These are phyloP conservation scores for Russula foetens DNA, from an alignment of 768 basidiomycete genomes.

Conservation along the genomic window DNA sequence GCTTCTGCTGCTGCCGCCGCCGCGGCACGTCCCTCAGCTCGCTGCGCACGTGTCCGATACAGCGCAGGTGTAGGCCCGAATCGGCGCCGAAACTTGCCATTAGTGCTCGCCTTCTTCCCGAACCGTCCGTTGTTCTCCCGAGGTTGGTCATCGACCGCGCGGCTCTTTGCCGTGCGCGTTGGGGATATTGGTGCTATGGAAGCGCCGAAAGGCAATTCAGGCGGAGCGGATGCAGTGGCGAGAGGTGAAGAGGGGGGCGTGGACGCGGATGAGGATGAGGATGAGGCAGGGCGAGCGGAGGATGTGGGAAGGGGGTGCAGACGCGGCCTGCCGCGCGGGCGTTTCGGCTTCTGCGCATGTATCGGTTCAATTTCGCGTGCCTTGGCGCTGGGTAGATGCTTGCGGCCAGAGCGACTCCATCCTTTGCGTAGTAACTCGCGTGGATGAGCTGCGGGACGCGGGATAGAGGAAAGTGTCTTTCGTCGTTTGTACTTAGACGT, in stretches of 20 bases:
- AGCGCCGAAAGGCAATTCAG: neutral
- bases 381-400: constrained; percentile 28
- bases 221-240: constrained; percentile 6
- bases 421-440: constrained; percentile 23
- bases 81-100: constrained; percentile 33
- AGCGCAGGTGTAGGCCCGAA: neutral
- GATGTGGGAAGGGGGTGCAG: constrained; percentile 9
- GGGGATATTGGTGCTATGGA: constrained; percentile 1
- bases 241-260: neutral
- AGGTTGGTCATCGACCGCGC: constrained; percentile 46
- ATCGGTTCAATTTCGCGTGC: constrained; percentile 27
- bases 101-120: constrained; percentile 49
- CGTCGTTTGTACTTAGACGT: constrained; percentile 38
- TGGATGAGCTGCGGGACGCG: constrained; percentile 8
- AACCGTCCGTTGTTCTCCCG: constrained; percentile 59
- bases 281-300: neutral
- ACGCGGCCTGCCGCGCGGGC: constrained; percentile 16
- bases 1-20: constrained; percentile 10
- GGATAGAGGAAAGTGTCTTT: constrained; percentile 28
- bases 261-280: neutral
- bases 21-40: constrained; percentile 20
- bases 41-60: constrained; percentile 16
- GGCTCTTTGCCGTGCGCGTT: constrained; percentile 33
- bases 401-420: constrained; percentile 27
- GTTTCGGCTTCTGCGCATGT: constrained; percentile 14